Conservation (phyloP, 2,329 filamentous ascomycete species). For the Verticillium albo-atrum region DNA sequence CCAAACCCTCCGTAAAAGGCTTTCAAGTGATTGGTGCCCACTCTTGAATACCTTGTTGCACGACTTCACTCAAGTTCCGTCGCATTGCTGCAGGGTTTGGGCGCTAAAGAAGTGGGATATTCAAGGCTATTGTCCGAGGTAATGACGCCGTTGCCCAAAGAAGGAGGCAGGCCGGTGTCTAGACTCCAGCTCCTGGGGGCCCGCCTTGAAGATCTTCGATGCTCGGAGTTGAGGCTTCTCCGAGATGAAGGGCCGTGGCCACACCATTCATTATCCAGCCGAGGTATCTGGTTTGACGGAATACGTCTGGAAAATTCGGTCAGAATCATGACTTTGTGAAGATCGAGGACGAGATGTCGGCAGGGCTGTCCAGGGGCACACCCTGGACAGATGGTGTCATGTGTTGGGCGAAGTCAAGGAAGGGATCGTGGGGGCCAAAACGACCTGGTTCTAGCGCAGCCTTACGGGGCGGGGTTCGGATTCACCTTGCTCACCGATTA, state of each 20-base stretch:
- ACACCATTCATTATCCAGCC: not conserved
- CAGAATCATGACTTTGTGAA: no score
- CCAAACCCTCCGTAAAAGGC: not conserved
- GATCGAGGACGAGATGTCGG: no score
- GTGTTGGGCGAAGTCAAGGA: not conserved
- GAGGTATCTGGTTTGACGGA: not conserved
- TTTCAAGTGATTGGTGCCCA: constrained; percentile 1
- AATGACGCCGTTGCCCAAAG: not conserved
- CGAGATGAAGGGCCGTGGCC: not conserved
- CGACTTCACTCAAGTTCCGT: not conserved
- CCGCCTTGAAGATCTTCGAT: not conserved
- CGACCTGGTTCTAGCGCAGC: not conserved
- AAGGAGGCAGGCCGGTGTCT: not conserved
- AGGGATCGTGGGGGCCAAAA: not conserved
- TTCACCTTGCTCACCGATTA: not conserved
- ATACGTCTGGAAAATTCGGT: no score
- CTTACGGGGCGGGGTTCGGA: not conserved
- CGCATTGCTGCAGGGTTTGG: not conserved
- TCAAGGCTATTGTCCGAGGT: not conserved
- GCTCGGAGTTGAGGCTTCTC: not conserved
- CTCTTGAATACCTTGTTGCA: not conserved
- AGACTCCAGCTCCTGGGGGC: not conserved
- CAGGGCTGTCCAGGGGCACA: not conserved
- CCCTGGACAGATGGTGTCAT: not conserved
- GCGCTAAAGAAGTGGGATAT: not conserved